These are phyloP conservation scores for Lactifluus hygrophoroides DNA, from an alignment of 768 basidiomycete species.

Conservation along the genomic window DNA sequence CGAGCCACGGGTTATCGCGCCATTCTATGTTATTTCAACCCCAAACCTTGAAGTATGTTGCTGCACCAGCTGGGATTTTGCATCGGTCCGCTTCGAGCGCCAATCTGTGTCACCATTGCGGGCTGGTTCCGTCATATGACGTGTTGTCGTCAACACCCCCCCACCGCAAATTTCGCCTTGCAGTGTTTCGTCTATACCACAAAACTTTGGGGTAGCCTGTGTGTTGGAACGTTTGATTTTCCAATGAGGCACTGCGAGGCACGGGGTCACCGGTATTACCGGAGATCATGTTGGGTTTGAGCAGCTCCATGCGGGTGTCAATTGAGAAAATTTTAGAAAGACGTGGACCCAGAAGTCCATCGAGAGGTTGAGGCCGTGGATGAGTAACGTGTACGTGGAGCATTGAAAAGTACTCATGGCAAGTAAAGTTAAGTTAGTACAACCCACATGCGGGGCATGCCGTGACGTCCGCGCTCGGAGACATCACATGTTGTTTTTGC, in stretches of 20 bases:
- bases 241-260: background rate
- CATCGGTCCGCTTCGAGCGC: background rate
- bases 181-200: too few species aligned
- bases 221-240: background rate
- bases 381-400: too few species aligned
- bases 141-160: background rate
- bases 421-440: too few species aligned
- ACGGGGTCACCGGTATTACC: background rate
- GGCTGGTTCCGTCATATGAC: background rate
- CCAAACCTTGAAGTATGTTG: background rate
- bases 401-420: too few species aligned
- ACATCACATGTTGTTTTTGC: too few species aligned
- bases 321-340: background rate
- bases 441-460: too few species aligned
- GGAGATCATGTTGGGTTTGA: background rate
- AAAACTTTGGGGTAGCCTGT: background rate
- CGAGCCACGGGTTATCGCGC: too few species aligned
- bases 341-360: too few species aligned
- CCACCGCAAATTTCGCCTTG: background rate
- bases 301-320: background rate
- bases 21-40: background rate
- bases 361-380: too few species aligned
- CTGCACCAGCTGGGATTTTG: background rate
- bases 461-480: too few species aligned
- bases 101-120: background rate